These are phyloP conservation scores for Setomelanomma holmii DNA, from an alignment of 2,329 filamentous ascomycete species.

Conservation along the genomic window DNA sequence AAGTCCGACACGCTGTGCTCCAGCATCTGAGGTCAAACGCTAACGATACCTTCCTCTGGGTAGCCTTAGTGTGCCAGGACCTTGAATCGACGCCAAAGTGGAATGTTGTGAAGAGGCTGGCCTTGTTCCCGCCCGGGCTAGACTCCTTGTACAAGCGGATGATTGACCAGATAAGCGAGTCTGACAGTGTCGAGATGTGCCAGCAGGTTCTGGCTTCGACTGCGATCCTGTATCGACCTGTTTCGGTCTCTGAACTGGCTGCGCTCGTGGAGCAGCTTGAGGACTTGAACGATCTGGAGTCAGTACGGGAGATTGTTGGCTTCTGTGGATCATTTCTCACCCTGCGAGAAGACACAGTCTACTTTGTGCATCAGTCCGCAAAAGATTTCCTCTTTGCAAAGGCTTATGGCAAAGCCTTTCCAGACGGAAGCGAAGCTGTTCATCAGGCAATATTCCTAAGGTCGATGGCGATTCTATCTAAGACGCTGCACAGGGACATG, in stretches of 20 bases:
- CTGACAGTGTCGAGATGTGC: constrained; percentile 40
- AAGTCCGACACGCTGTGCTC: too few species aligned
- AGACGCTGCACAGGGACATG: constrained; percentile 18
- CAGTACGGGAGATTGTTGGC: too few species aligned
- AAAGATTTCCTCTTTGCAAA: constrained; percentile 49
- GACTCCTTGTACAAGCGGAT: constrained; percentile 51
- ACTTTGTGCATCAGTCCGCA: constrained; percentile 54
- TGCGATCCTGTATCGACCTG: too few species aligned
- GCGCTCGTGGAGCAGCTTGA: background rate
- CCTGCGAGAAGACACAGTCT: too few species aligned
- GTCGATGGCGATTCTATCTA: constrained; percentile 38
- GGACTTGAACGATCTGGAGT: background rate
- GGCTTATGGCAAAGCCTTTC: constrained; percentile 34
- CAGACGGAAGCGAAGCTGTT: constrained; percentile 19
- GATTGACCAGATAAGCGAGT: constrained; percentile 42
- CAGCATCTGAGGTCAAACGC: too few species aligned
- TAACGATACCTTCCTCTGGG: too few species aligned
- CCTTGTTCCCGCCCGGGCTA: constrained; percentile 46
- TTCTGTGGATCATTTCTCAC: too few species aligned
- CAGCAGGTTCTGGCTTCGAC: constrained; percentile 42
- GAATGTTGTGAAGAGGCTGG: constrained; percentile 19
- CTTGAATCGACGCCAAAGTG: constrained; percentile 30
- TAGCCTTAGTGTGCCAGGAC: constrained; percentile 43
- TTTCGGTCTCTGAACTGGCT: background rate
- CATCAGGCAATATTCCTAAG: constrained; percentile 7